These are phyloP conservation scores for Aspergillus bridgeri DNA, from an alignment of 495 filamentous ascomycete species.

Conservation along the genomic window DNA sequence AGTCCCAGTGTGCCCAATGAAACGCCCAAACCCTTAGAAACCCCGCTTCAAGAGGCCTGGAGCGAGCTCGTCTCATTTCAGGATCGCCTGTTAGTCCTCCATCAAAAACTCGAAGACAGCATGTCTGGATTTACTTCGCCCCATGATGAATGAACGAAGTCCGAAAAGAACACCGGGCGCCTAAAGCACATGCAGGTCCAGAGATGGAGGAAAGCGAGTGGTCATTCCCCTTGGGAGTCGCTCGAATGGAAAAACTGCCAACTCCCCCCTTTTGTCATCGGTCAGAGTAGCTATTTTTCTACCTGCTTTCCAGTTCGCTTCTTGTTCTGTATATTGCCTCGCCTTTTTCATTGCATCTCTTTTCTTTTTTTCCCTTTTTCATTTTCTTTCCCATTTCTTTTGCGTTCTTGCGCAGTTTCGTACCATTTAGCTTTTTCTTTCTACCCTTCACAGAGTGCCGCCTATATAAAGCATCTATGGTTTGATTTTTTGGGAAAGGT, in stretches of 20 bases:
- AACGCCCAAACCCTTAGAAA: slow-evolving; percentile 3
- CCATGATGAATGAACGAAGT: slow-evolving; percentile 5
- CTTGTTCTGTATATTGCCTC: slow-evolving; percentile 16
- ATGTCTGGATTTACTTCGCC: slow-evolving; percentile 11
- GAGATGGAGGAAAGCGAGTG: neutral
- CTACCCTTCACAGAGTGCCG: slow-evolving; percentile 10
- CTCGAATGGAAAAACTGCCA: slow-evolving; percentile 6
- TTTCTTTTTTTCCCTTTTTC: slow-evolving; percentile 6
- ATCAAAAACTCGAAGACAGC: slow-evolving; percentile 10
- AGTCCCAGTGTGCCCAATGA: slow-evolving; percentile 9
- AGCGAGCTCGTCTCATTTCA: slow-evolving; percentile 14
- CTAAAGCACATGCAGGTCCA: neutral
- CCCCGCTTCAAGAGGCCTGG: slow-evolving; percentile 7
- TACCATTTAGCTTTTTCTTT: slow-evolving; percentile 2
- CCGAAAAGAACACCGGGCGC: neutral
- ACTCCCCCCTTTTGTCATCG: slow-evolving; percentile 3
- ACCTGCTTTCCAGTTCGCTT: slow-evolving; percentile 5
- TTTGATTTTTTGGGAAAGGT: slow-evolving; percentile 14
- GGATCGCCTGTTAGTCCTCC: slow-evolving; percentile 13
- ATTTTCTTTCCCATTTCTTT: slow-evolving; percentile 7
- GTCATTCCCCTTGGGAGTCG: neutral
- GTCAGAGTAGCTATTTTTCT: slow-evolving; percentile 8
- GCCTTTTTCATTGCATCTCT: slow-evolving; percentile 6
- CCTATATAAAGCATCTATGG: slow-evolving; percentile 26
- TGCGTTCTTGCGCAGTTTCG: slow-evolving; percentile 6